Conservation (phyloP, 257 asterid genomes). For the Ballota nigra region DNA sequence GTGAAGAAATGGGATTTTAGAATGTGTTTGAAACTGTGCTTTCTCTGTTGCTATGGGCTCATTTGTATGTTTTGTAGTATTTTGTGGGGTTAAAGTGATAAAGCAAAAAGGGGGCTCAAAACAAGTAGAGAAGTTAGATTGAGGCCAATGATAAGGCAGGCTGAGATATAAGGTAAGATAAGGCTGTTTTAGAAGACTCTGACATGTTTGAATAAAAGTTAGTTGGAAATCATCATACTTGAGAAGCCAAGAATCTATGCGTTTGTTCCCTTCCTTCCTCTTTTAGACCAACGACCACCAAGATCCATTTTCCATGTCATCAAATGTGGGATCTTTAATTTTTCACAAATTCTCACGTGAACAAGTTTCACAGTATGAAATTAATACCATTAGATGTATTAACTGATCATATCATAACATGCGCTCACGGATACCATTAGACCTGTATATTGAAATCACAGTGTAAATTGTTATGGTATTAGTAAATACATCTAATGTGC, state of each 20-base stretch:
- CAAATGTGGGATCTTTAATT: not conserved
- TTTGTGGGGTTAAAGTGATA: slow-evolving; percentile 46
- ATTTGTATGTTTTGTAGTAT: not conserved
- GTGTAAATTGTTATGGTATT: no score
- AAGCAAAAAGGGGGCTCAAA: slow-evolving; percentile 45
- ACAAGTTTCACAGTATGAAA: no score
- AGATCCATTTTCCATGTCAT: slow-evolving; percentile 34
- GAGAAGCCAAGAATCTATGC: slow-evolving; percentile 83
- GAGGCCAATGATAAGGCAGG: slow-evolving; percentile 80
- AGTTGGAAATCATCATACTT: slow-evolving; percentile 47
- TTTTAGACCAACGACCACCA: slow-evolving; percentile 52
- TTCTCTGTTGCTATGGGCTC: not conserved
- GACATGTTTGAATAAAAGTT: slow-evolving; percentile 84
- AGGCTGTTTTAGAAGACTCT: slow-evolving; percentile 82
- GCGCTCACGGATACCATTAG: no score
- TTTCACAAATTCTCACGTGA: no score
- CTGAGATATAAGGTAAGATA: slow-evolving; percentile 43
- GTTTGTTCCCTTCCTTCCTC: slow-evolving; percentile 55
- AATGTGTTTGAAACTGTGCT: slow-evolving; percentile 9
- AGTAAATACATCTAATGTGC: no score
- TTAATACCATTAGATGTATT: no score
- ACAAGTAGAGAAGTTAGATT: slow-evolving; percentile 58
- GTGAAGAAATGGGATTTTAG: slow-evolving; percentile 11
- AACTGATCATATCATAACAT: no score
- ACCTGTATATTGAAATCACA: no score